phyloP scores from a whole-genome alignment of 1,139 yeast species.

The Suhomyces guaymorum region DNA sequence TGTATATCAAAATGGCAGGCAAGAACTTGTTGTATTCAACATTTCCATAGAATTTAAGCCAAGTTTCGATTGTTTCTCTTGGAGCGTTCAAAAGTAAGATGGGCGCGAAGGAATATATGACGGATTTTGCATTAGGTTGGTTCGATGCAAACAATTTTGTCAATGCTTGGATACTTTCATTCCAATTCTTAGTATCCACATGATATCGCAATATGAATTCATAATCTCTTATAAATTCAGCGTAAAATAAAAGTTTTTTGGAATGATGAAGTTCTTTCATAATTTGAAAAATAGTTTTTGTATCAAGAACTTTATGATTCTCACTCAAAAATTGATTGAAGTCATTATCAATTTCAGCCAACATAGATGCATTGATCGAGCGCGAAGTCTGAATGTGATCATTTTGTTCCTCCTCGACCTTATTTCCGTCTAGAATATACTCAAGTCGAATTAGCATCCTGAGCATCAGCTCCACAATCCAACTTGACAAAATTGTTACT shows the following conservation, averaged over 20 bases:
- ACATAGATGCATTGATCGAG: constrained; percentile 7
- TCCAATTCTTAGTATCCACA: constrained; percentile 72
- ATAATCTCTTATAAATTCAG: constrained; percentile 67
- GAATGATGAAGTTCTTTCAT: constrained; percentile 65
- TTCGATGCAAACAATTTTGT: constrained; percentile 46
- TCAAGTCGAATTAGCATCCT: constrained; percentile 28
- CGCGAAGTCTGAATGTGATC: no score
- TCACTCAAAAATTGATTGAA: constrained; percentile 55
- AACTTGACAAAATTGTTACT: constrained; percentile 65
- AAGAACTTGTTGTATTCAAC: constrained; percentile 61
- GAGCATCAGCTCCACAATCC: constrained; percentile 71
- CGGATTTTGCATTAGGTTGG: constrained; percentile 28
- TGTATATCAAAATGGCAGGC: constrained; percentile 75
- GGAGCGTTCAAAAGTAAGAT: constrained; percentile 71
- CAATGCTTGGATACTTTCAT: constrained; percentile 63
- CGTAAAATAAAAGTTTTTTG: constrained; percentile 64
- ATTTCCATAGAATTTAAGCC: constrained; percentile 60
- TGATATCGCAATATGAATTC: constrained; percentile 69
- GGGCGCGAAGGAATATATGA: constrained; percentile 67
- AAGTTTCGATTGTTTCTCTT: constrained; percentile 66
- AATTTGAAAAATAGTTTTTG: constrained; percentile 69
- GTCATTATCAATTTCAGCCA: constrained; percentile 26
- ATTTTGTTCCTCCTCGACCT: background rate
- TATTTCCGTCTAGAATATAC: constrained; percentile 15
- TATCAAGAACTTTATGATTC: constrained; percentile 56